A percentile compares a stretch with the other conserved stretches of the same genome.
Evolutionary conservation across 768 basidiomycete genomes (phyloP).

Genomic region (Psilocybe sp.): DNA sequence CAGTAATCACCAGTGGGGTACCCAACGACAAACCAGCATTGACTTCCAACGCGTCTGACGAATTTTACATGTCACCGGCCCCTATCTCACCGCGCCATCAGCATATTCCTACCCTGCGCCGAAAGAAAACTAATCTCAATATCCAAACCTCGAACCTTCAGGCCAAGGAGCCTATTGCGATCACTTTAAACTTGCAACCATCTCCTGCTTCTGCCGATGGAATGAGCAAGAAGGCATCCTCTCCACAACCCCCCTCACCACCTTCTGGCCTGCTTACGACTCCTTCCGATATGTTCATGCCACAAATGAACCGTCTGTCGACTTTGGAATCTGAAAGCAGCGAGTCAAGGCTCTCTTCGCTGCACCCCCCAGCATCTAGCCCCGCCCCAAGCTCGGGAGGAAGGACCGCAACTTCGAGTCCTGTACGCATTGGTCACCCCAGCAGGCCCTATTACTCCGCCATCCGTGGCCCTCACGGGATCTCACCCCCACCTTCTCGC

Average conservation of each 20-base stretch:
- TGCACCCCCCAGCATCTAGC: constrained; percentile 16
- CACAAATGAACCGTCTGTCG: no score
- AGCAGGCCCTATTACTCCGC: constrained; percentile 53
- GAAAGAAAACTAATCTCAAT: constrained; percentile 32
- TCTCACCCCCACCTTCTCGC: constrained; percentile 28
- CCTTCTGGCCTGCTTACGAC: no score
- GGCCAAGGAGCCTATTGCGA: constrained; percentile 22
- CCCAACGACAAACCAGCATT: not conserved
- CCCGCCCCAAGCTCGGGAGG: not conserved
- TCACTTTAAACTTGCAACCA: constrained; percentile 14
- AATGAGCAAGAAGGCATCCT: no score
- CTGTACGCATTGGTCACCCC: constrained; percentile 45
- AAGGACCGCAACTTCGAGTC: constrained; percentile 14
- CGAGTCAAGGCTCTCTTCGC: no score
- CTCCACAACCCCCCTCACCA: no score
- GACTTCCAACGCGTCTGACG: not conserved
- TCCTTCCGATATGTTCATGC: no score
- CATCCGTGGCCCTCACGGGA: constrained; percentile 40
- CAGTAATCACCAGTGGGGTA: no score
- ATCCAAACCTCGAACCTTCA: constrained; percentile 20
- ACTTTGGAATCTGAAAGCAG: no score
- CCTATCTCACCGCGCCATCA: constrained; percentile 7
- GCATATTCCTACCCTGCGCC: constrained; percentile 31
- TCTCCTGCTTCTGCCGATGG: not conserved
- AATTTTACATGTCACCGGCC: constrained; percentile 1